These are phyloP conservation scores for Lepidium didymum DNA, from an alignment of 345 rosid genomes.

Conservation along the genomic window DNA sequence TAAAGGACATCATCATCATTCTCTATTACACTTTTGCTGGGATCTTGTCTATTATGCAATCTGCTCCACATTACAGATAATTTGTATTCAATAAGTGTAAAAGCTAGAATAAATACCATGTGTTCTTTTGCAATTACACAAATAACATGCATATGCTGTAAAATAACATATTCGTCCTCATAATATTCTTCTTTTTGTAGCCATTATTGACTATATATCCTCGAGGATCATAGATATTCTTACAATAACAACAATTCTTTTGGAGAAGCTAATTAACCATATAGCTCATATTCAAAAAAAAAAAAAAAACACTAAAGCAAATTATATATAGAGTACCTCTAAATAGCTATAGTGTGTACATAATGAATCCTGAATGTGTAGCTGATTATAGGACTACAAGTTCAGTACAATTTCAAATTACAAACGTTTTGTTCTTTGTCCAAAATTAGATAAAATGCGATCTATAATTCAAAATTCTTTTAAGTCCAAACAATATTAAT, in stretches of 20 bases:
- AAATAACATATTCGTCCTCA: background rate
- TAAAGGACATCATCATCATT: constrained; percentile 18
- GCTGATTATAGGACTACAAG: background rate
- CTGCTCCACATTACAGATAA: background rate
- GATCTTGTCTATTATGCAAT: constrained; percentile 18
- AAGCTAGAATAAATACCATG: background rate
- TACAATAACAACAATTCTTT: no score
- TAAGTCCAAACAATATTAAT: no score
- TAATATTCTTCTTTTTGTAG: background rate
- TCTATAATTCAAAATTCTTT: no score
- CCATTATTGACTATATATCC: background rate
- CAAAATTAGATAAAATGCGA: no score
- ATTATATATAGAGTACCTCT: no score
- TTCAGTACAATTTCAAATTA: no score
- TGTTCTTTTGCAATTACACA: background rate
- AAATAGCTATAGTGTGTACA: background rate
- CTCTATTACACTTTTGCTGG: constrained; percentile 14
- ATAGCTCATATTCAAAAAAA: background rate
- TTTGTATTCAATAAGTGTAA: background rate
- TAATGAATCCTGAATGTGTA: background rate
- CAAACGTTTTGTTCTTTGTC: no score
- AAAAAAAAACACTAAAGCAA: no score
- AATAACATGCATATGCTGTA: background rate
- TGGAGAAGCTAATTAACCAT: background rate
- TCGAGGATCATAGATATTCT: no score